Evolutionary conservation across 352 stramenopile genomes (phyloP), one percentile per base, ranked within the genome.

Genomic region (Phytophthora idaei): DNA sequence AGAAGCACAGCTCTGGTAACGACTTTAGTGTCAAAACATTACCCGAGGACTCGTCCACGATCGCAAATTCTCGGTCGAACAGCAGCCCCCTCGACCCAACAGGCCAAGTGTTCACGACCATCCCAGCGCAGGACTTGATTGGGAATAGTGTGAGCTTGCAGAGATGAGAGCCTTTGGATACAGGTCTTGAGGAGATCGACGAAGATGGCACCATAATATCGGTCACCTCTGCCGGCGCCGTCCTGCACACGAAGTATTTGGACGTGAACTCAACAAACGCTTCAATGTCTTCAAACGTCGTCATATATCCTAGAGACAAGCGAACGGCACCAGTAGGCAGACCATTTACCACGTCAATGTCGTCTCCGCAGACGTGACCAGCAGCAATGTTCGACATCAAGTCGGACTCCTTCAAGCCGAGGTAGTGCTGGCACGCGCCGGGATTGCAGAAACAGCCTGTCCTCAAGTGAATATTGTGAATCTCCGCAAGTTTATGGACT

Each of bases 401-500:
- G 37, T 92, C 77, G 5, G 66, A 59, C 31, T 90, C 79, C 12
- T 73, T 71, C 32, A 92, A 69, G 0, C 63, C 63, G 9, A 94
- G 68, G 56, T 92, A 89, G 48, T 75, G 64, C 46, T 94, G 82
- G 15, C 86, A 94, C 17, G 86, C 86, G 2, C 82, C 86, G n/a
- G 86, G 82, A 52, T 92, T 94, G 50, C 86, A 94, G 52, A 92
- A 92, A 55, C 86, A 94, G 14, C 86, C 86, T 15, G 77, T 89
- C n/a, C 86, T 78, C 17, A 94, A 55, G 46, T 85, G 82, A 46
- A 94, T 89, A 15, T 79, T 74, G 56, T 92, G 77, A 17, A 92
- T 82, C 27, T 77, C 72, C 4, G 86, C 77, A n/a, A 92, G 81
- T 27, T 87, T 89, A 27, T 76, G 59, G 9, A 92, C 81, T 64